phyloP scores from a whole-genome alignment of 2,329 filamentous ascomycete species.

The Podosphaera leucotricha region DNA sequence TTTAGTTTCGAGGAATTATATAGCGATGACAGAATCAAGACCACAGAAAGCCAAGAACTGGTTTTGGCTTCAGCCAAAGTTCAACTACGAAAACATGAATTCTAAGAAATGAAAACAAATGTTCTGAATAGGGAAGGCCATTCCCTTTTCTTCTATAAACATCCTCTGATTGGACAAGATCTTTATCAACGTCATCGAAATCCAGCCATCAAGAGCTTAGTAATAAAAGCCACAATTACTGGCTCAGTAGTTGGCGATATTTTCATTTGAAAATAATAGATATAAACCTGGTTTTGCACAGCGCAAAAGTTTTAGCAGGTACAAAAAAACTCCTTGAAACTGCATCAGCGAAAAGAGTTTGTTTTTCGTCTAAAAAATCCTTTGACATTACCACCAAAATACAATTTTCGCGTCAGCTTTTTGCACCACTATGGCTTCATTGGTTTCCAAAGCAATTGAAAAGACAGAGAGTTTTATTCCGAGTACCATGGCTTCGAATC shows the following conservation, averaged over 20 bases:
- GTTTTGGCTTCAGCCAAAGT: not conserved
- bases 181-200: not conserved
- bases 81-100: not conserved
- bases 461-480: conserved; percentile 6
- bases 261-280: not conserved
- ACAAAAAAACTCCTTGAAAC: not conserved
- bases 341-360: not conserved
- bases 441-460: conserved; percentile 1
- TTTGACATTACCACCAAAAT: not conserved
- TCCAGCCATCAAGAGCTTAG: not conserved
- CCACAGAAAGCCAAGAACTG: not conserved
- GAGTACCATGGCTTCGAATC: conserved; percentile 8
- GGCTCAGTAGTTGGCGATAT: not conserved
- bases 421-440: not conserved
- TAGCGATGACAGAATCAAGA: not conserved
- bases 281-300: not conserved
- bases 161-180: not conserved
- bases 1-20: not conserved
- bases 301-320: not conserved
- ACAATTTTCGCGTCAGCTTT: not conserved
- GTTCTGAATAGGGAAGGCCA: not conserved
- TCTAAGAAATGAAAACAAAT: not conserved
- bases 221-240: not conserved
- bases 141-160: not conserved
- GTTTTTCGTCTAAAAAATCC: not conserved